Base-by-base conservation (phyloP, 306 rosid species). In the Phaseolus lunatus region DNA sequence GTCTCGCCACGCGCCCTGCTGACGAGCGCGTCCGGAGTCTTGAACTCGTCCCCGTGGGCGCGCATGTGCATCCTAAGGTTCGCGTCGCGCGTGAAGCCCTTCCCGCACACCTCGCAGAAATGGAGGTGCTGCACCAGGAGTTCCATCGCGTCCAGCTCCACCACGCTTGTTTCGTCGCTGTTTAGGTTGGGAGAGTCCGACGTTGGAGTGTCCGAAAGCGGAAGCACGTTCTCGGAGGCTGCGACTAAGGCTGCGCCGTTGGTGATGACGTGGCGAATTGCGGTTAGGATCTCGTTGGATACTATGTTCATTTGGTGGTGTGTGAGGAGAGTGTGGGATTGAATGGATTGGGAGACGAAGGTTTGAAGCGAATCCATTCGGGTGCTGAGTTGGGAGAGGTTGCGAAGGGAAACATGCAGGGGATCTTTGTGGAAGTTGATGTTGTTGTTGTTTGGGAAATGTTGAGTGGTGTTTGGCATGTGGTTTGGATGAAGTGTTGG, bases 61-160 rank as follows among this genome's bases (percentile, higher is more conserved):
- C 97, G 86, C 95, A 85, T 92, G 77, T 92, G 97, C 95, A 92
- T 90, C 13, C 93, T 73, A 13, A 92, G 52, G 63, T 92, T 92
- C 18, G 95, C 90, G 26, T 92, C 90, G 16, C 97, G 91, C 72
- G 82, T 84, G 85, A 92, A 92, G 3, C 92, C 93, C 43, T 92
- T 92, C 43, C 96, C 93, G 73, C 96, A 92, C 18, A 90, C 78
- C 64, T 92, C 85, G 49, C 96, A 92, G 77, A 80, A 81, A 27
- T 92, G 97, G n/a, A 87, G 35, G 76, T 84, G 85, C 70, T 87
- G 86, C 1, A 83, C 85, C 2, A 92, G 85, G 27, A 92, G 58
- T 31, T 92, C 89, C 68, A 76, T 39, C 14, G 90, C 89, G 29
- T 90, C 90, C 6, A 90, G 63, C 81, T 92, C 97, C 75, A 67